Conservation (phyloP, 371 early-diverging fungal genomes). For the Ecytonucleospora hepatopenaei region DNA sequence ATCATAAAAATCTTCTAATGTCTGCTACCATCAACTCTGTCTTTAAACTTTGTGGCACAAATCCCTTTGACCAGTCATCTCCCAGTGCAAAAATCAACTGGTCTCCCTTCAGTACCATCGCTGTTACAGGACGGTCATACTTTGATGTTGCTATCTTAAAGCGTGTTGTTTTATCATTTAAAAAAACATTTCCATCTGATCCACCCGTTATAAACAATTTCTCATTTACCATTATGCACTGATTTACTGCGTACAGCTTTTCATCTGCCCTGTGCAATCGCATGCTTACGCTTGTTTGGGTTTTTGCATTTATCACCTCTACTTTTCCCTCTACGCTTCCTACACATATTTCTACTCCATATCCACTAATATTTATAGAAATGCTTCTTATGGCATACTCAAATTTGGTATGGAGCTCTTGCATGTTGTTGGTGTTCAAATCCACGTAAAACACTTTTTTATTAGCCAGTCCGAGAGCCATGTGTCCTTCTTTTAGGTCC, state of each 20-base stretch:
- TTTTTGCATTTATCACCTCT: constrained; percentile 29
- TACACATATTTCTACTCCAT: constrained; percentile 32
- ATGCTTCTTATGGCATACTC: constrained; percentile 46
- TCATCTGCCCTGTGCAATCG: constrained; percentile 74
- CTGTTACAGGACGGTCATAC: constrained; percentile 62
- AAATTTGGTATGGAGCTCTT: constrained; percentile 30
- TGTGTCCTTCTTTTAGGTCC: constrained; percentile 63
- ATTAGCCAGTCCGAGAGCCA: constrained; percentile 70
- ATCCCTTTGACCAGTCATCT: constrained; percentile 90
- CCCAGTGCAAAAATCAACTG: constrained; percentile 80
- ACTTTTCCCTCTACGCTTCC: constrained; percentile 52
- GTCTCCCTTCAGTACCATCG: constrained; percentile 68
- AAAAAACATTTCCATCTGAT: constrained; percentile 72
- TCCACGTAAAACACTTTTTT: constrained; percentile 66
- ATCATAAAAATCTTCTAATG: constrained; percentile 10
- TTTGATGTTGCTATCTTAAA: constrained; percentile 60
- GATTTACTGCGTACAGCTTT: constrained; percentile 61
- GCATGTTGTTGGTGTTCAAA: constrained; percentile 51
- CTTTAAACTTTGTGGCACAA: constrained; percentile 63
- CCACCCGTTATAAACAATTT: constrained; percentile 80
- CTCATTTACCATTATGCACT: constrained; percentile 66
- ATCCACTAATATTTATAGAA: constrained; percentile 18
- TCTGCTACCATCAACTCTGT: constrained; percentile 55
- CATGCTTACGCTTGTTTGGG: constrained; percentile 66
- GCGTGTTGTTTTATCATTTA: constrained; percentile 84